Base-by-base conservation (phyloP, 2,329 filamentous ascomycete genomes). In the Berkeleyomyces basicola region DNA sequence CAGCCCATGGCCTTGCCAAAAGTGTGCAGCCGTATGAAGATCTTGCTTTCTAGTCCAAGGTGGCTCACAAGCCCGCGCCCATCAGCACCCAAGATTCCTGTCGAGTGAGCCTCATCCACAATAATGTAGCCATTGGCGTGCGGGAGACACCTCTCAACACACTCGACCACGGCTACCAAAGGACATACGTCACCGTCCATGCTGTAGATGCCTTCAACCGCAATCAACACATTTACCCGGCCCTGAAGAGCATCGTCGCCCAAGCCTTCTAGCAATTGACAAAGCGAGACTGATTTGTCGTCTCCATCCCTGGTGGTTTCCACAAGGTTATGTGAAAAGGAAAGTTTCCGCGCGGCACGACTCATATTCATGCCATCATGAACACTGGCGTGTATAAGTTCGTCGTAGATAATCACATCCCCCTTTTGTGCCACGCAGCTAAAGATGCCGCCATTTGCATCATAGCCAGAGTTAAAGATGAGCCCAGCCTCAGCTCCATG, bases 121-220 rank as follows among this genome's bases (percentile, higher is more conserved):
- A 87, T 76, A 3, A 88, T 72, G 63, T 85, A 76, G 0, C 79
- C 82, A 57, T 87, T 88, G 0, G 77, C 77, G 0, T 65, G 65
- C 0, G 84, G 81, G 0, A 90, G 72, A 0, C 79, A 68, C 0
- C 73, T 71, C 47, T 86, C 78, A 0, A 86, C 78, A 3, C 80
- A 74, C 0, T 76, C 71, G 1, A 86, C 77, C 16, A 91, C 80
- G 4, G 82, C 77, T 9, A 69, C 68, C 9, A 93, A 73, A 0
- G 85, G 85, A 0, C 81, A 81, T 16, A 88, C 73, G 67, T 91
- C 87, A 0, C 88, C 88, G 61, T 92, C 88, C 88, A 93, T 93
- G 70, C 86, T 90, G 71, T 93, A 92, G 0, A 90, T 75, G 0
- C 79, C 81, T 67, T 90, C 86, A 0, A 88, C 76, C 0, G 82